Base-by-base conservation (phyloP, 2,329 filamentous ascomycete species). In the Stachybotrys elegans region DNA sequence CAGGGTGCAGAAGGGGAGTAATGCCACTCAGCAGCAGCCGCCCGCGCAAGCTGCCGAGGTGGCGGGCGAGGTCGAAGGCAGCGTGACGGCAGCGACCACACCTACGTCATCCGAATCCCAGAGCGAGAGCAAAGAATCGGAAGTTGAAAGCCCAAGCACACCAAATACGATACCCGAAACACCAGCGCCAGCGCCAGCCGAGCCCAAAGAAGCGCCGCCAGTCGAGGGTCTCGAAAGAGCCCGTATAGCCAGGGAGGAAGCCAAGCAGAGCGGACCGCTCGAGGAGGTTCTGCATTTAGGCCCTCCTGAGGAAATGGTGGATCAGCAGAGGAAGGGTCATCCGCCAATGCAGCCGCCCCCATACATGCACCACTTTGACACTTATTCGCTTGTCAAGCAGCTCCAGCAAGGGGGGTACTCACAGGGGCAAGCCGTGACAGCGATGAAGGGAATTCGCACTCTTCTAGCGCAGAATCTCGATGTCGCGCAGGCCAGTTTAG, bases 281-380 rank as follows among this genome's bases (percentile, higher is more conserved):
- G 74, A 79, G 46, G 72, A 72, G 3, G 71, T 81, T 5, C 53
- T 71, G 23, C 67, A 70, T 43, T 72, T 75, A 67, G 55, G 65
- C 13, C 65, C 70, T 5, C 68, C 71, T 7, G 62, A 70, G 37
- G 56, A 57, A n/a, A 53, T 54, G 12, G 59, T 61, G 36, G 57
- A 70, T 39, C 75, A 76, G 52, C n/a, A n/a, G n/a, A n/a, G n/a
- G n/a, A 7, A 34, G 14, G 31, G 17, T 6, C 76, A 79, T 19
- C 84, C 84, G 5, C 83, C 90, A 60, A 78, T 86, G 59, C 75
- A 81, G 39, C 78, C 88, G 1, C 80, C 87, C 7, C 86, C 84
- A 1, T 94, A 95, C 60, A 83, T 95, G 25, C 93, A 98, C 68
- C 90, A 97, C 68, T 98, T 98, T 66, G 92, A 98, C 67, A 95